A percentile compares a stretch with the other conserved stretches of the same genome.
These are phyloP conservation scores for Teratosphaeria destructans DNA, from an alignment of 2,329 filamentous ascomycete species.

Conservation along the genomic window DNA sequence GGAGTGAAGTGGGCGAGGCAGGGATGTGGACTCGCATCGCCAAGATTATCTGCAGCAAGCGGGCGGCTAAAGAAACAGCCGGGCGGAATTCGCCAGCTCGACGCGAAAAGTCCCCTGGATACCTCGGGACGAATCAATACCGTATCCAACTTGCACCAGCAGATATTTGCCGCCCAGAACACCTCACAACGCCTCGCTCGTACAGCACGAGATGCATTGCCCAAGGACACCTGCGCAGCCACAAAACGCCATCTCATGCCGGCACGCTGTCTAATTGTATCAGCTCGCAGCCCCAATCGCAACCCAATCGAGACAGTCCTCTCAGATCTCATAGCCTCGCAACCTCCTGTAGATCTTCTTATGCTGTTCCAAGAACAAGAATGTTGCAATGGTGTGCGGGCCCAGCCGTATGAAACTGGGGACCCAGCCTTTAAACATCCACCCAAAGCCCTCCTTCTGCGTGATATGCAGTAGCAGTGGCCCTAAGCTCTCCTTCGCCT, in stretches of 20 bases:
- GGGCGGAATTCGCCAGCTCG: not conserved
- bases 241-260: not conserved
- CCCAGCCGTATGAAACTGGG: slow-evolving; percentile 61
- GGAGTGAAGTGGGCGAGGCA: not conserved
- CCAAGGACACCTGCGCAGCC: not conserved
- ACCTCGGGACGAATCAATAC: not conserved
- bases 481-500: slow-evolving; percentile 42
- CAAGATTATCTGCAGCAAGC: not conserved
- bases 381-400: slow-evolving; percentile 75
- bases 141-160: not conserved
- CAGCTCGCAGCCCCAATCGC: not conserved
- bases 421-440: slow-evolving; percentile 88
- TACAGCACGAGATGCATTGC: not conserved
- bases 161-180: not conserved
- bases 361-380: slow-evolving; percentile 78
- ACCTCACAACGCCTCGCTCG: not conserved
- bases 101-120: not conserved
- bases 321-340: slow-evolving; percentile 6
- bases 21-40: not conserved
- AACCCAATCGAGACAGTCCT: not conserved
- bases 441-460: slow-evolving; percentile 58
- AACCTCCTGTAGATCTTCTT: slow-evolving; percentile 59
- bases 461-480: slow-evolving; percentile 57
- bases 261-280: not conserved
- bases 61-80: not conserved